Base-by-base conservation (phyloP, 345 rosid genomes). In the Cardiospermum halicacabum region DNA sequence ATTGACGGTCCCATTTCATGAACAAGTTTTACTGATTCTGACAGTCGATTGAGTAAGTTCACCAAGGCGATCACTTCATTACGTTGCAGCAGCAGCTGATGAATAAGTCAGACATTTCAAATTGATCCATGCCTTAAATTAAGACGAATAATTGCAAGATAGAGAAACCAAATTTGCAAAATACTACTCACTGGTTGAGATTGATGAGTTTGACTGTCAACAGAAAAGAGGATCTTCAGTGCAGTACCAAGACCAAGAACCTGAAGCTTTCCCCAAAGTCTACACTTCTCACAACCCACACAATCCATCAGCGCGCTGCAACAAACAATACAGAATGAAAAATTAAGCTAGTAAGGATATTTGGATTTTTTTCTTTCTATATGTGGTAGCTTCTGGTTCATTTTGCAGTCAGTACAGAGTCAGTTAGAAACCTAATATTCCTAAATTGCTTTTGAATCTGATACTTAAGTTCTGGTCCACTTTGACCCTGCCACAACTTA, bases 401-500 rank as follows among this genome's bases (percentile, higher is more conserved):
- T 47, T 47, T 22, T 21, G 11, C 56, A 9, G 25, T 51, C 25
- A 48, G 40, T 7, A 1, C 19, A 48, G 50, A 21, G 32, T 47
- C 26, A n/a, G 55, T 42, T 11, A 62, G 56, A 62, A 47, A 47
- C 66, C 66, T 62, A 30, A 62, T 62, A 48, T 62, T 62, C 28
- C 39, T 62, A 27, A 62, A 62, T 62, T 62, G 66, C 43, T 47
- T 62, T 62, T 62, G 66, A 47, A 62, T 47, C 66, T 62, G 42
- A 56, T 55, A 84, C 62, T 91, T 94, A 68, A 91, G 77, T 78
- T 94, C 97, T 19, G 96, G 99, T 48, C 99, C 99, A 56, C 83
- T 80, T 77, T 84, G 90, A 28, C 99, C 99, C 66, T 85, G 86
- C 96, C 97, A 94, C 60, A 94, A 76, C 78, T 91, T 87, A 53